A percentile compares a stretch with the other conserved stretches of the same genome.
Evolutionary conservation across 306 rosid genomes (phyloP).

Genomic region (Potentilla sterilis): DNA sequence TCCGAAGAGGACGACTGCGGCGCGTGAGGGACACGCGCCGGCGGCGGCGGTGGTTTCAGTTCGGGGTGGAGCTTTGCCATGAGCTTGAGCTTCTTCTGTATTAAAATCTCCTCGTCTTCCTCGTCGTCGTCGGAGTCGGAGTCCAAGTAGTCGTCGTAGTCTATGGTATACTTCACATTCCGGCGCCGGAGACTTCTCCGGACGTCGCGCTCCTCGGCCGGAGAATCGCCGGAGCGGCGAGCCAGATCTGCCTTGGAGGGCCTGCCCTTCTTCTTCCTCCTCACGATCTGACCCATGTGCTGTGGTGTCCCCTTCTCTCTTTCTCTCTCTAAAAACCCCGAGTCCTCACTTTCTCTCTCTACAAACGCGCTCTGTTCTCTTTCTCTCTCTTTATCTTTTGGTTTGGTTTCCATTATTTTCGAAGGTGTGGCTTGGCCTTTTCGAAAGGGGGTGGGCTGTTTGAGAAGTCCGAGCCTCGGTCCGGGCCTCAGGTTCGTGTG

Average conservation of each 20-base stretch:
- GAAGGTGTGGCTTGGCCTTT: slow-evolving; percentile 45
- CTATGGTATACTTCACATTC: slow-evolving; percentile 84
- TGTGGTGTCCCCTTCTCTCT: slow-evolving; percentile 20
- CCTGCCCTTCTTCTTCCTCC: slow-evolving; percentile 96
- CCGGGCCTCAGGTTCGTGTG: slow-evolving; percentile 40
- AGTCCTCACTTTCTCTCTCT: slow-evolving; percentile 39
- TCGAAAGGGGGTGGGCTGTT: slow-evolving; percentile 30
- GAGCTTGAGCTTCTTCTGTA: slow-evolving; percentile 88
- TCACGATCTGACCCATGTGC: slow-evolving; percentile 95
- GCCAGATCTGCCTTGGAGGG: slow-evolving; percentile 99
- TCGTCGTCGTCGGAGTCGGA: slow-evolving; percentile 73
- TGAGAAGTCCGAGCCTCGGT: slow-evolving; percentile 41
- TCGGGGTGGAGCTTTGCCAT: slow-evolving; percentile 59
- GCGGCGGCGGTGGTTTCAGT: slow-evolving; percentile 21
- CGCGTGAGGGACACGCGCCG: slow-evolving; percentile 43
- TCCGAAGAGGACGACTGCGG: slow-evolving; percentile 32
- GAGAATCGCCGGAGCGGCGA: slow-evolving; percentile 55
- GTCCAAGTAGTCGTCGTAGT: slow-evolving; percentile 76
- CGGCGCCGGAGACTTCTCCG: slow-evolving; percentile 91
- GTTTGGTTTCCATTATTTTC: slow-evolving; percentile 64
- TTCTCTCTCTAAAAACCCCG: slow-evolving; percentile 16
- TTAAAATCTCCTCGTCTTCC: slow-evolving; percentile 59
- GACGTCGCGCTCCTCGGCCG: slow-evolving; percentile 49
- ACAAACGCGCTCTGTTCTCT: slow-evolving; percentile 25
- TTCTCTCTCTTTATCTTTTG: slow-evolving; percentile 37